These are phyloP conservation scores for Phylloporus rhodoxanthus DNA, from an alignment of 768 basidiomycete genomes.

Conservation along the genomic window DNA sequence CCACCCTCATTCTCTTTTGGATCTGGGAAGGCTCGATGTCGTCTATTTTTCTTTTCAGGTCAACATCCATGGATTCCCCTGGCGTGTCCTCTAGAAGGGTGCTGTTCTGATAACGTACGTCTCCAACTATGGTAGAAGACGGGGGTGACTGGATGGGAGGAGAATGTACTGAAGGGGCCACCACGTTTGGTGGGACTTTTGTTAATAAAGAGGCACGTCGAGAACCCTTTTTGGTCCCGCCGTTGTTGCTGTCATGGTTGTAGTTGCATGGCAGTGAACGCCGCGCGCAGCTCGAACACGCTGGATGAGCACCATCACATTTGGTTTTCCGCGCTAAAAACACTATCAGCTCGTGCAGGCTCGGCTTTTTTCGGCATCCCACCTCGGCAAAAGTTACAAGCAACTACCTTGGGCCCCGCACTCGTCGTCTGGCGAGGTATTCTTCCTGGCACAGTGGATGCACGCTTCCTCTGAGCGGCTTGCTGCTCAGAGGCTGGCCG, in stretches of 20 bases:
- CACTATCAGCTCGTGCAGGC: slow-evolving; percentile 4
- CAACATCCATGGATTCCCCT: slow-evolving; percentile 44
- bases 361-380: slow-evolving; percentile 21
- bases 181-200: slow-evolving; percentile 21
- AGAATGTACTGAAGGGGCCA: slow-evolving; percentile 38
- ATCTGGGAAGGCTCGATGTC: slow-evolving; percentile 47
- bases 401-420: slow-evolving; percentile 80
- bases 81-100: slow-evolving; percentile 36
- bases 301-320: slow-evolving; percentile 82
- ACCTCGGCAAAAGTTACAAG: slow-evolving; percentile 89
- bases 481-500: slow-evolving; percentile 63
- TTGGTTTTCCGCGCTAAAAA: slow-evolving; percentile 76
- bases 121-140: slow-evolving; percentile 31
- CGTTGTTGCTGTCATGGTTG: slow-evolving; percentile 53
- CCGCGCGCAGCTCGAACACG: slow-evolving; percentile 78
- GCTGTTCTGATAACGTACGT: slow-evolving; percentile 31
- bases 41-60: slow-evolving; percentile 57
- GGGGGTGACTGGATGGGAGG: slow-evolving; percentile 54
- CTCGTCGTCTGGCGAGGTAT: slow-evolving; percentile 51
- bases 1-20: slow-evolving; percentile 71
- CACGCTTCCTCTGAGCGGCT: slow-evolving; percentile 62
- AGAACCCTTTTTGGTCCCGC: slow-evolving; percentile 33
- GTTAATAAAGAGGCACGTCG: slow-evolving; percentile 54
- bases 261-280: slow-evolving; percentile 74
- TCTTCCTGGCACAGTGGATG: slow-evolving; percentile 63